Conservation (phyloP, 2,329 filamentous ascomycete genomes). For the Fusarium incarnatum region DNA sequence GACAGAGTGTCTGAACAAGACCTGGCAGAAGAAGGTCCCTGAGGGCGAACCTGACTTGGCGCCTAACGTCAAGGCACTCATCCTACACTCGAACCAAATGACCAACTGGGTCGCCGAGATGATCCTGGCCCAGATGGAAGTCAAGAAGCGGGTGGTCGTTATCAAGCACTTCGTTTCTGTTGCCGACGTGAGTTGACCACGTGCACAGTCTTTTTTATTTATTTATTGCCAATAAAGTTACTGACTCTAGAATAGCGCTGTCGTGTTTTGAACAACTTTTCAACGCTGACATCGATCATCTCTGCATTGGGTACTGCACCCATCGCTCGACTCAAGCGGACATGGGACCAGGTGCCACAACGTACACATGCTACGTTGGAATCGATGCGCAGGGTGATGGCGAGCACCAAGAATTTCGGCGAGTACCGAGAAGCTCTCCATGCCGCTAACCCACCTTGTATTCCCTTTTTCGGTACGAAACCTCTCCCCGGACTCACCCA, state of each 20-base stretch:
- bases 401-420: conserved; percentile 96
- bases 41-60: conserved; percentile 87
- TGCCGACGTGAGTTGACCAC: conserved; percentile 78
- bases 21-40: conserved; percentile 94
- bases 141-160: conserved; percentile 95
- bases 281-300: conserved; percentile 96
- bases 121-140: conserved; percentile 94
- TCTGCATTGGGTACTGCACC: conserved; percentile 94
- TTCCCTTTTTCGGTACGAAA: conserved; percentile 90
- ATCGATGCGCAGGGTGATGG: conserved; percentile 94
- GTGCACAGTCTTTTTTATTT: neutral
- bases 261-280: conserved; percentile 93
- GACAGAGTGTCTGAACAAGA: conserved; percentile 97
- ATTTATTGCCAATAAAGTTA: neutral
- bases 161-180: conserved; percentile 99
- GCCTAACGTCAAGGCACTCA: conserved; percentile 93
- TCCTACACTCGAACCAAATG: conserved; percentile 97
- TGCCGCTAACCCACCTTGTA: conserved; percentile 93
- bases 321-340: conserved; percentile 91
- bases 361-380: conserved; percentile 85
- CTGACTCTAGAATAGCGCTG: conserved; percentile 76
- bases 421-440: conserved; percentile 95
- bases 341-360: conserved; percentile 92
- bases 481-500: neutral
- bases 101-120: conserved; percentile 99